phyloP scores from a whole-genome alignment of 2,329 filamentous ascomycete species.

The Drechslerella coelobrocha region DNA sequence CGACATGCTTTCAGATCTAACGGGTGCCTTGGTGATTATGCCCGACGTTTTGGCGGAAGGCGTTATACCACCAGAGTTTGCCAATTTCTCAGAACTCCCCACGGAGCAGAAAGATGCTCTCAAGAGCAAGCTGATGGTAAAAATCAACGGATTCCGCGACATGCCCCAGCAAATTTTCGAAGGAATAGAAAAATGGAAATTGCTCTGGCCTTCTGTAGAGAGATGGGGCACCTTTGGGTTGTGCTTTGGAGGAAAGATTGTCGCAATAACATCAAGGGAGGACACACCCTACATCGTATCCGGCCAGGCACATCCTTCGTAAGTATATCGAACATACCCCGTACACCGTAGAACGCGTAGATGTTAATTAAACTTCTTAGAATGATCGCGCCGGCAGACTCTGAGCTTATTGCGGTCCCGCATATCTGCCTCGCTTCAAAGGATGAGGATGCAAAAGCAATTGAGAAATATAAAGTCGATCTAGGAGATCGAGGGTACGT shows the following conservation, averaged over 20 bases:
- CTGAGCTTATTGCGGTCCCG: constrained; percentile 20
- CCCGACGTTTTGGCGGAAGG: constrained; percentile 28
- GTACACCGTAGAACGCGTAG: too few relatives aligned
- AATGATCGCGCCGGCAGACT: constrained; percentile 13
- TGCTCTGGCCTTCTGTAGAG: constrained; percentile 14
- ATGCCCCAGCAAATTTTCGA: constrained; percentile 11
- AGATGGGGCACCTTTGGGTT: constrained; percentile 33
- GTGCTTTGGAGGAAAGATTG: constrained; percentile 29
- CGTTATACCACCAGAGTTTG: constrained; percentile 6
- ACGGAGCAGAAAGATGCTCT: constrained; percentile 9
- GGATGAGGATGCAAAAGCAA: constrained; percentile 17
- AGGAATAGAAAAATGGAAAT: constrained; percentile 4
- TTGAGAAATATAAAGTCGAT: constrained; percentile 19
- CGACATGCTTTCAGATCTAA: constrained; percentile 22
- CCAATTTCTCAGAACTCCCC: not conserved
- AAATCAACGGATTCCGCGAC: constrained; percentile 25
- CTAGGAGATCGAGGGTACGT: constrained; percentile 20
- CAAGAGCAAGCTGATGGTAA: constrained; percentile 11
- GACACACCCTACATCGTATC: constrained; percentile 25
- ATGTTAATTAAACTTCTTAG: constrained; percentile 1
- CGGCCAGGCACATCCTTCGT: constrained; percentile 39
- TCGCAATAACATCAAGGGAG: constrained; percentile 20
- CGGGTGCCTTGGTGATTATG: constrained; percentile 15
- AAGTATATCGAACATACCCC: not conserved
- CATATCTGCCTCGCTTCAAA: constrained; percentile 42